Evolutionary conservation across 2,329 filamentous ascomycete genomes (phyloP), one percentile per base, ranked within the genome.

Genomic region (Clonostachys rosea): DNA sequence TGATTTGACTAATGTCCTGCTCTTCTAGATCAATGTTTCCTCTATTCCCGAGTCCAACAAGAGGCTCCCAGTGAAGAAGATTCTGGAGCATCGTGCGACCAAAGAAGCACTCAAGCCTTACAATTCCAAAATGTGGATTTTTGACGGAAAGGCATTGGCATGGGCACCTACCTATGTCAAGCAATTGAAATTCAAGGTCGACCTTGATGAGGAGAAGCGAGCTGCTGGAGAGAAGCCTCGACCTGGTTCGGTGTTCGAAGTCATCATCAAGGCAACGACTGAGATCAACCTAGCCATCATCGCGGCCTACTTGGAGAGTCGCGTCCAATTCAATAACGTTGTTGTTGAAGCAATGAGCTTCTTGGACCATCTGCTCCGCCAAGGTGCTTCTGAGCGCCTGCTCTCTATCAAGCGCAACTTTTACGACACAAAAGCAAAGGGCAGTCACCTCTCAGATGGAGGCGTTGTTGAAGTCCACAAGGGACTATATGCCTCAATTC

Each of bases 311-410:
- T 71, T 95, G 3, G 58, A 73, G 2, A 75, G 82, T 43, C 69
- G 77, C 49, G 70, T 76, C 17, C 66, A 73, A 2, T 87, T 87
- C 63, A 79, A 86, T 59, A 81, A 79, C 36, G 69, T 76, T 17
- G 83, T 92, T 17, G 75, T 92, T 8, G 88, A 94, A 59, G 85
- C 87, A 13, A 81, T 97, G 64, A 96, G 87, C 61, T 96, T 96
- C 59, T 73, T 96, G 5, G 94, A 99, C 53, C 94, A 99, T 60
- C 73, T 92, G 8, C 74, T 99, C 47, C 88, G 94, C 5, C 83
- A 95, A 63, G 76, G 71, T n/a, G 90, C 94, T 0, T 85, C 84
- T 0, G 69, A 82, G 56, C 68, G 74, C 3, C 82, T 89, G 57
- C 73, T 85, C 0, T 67, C 82, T 0, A 87, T 96, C 65, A 92